Conservation (phyloP, 2,329 filamentous ascomycete genomes). For the Rhexocercosporidium sp. region DNA sequence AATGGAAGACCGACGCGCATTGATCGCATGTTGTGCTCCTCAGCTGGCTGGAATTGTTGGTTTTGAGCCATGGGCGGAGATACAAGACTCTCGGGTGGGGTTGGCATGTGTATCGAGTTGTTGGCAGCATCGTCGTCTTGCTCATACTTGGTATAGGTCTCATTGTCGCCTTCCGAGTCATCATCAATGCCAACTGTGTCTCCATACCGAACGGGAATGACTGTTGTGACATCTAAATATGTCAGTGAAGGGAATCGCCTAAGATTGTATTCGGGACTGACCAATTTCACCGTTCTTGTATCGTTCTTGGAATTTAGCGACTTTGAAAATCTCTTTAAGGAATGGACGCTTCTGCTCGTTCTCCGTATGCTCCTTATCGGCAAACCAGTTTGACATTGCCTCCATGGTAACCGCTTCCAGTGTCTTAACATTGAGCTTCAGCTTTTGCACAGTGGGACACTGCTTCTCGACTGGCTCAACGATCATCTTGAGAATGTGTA, state of each 20-base stretch:
- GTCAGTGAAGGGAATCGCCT: neutral
- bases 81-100: slow-evolving; percentile 31
- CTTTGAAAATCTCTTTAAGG: slow-evolving; percentile 65
- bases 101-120: slow-evolving; percentile 11
- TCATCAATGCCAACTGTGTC: slow-evolving; percentile 25
- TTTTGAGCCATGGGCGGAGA: slow-evolving; percentile 29
- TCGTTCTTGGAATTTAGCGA: slow-evolving; percentile 61
- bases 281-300: slow-evolving; percentile 62
- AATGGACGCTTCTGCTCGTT: slow-evolving; percentile 61
- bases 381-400: slow-evolving; percentile 62
- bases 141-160: slow-evolving; percentile 30
- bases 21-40: slow-evolving; percentile 22
- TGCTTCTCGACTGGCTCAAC: slow-evolving; percentile 45
- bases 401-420: slow-evolving; percentile 64
- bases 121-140: slow-evolving; percentile 29
- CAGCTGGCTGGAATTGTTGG: slow-evolving; percentile 25
- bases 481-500: slow-evolving; percentile 64
- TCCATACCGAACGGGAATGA: slow-evolving; percentile 33
- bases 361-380: slow-evolving; percentile 57
- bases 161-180: slow-evolving; percentile 32
- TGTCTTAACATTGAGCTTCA: slow-evolving; percentile 53
- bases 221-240: slow-evolving; percentile 25
- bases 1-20: slow-evolving; percentile 21
- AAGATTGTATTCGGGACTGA: slow-evolving; percentile 41
- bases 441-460: slow-evolving; percentile 54